Percentiles rank a stretch among this genome's conserved stretches.
Conservation (phyloP, 2,329 filamentous ascomycete species). For the Alternaria atra region DNA sequence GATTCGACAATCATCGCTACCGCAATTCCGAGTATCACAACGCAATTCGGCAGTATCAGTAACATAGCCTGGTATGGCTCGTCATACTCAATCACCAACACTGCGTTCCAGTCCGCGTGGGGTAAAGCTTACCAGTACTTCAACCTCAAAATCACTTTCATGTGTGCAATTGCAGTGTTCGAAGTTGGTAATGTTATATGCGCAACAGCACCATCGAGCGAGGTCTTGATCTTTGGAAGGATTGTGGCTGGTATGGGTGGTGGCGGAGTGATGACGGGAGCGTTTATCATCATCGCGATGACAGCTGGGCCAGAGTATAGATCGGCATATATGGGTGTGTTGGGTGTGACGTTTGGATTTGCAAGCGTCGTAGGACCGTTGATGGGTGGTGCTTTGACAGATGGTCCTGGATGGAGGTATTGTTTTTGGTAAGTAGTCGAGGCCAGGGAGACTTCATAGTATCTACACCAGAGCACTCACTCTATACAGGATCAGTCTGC, state of each 20-base stretch:
- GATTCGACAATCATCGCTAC: conserved; percentile 48
- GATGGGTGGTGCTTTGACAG: conserved; percentile 55
- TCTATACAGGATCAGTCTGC: conserved; percentile 51
- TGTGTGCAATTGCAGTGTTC: conserved; percentile 58
- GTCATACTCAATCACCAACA: conserved; percentile 57
- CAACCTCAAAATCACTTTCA: conserved; percentile 52
- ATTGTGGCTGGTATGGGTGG: conserved; percentile 54
- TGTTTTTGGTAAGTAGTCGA: conserved; percentile 42
- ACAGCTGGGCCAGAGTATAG: conserved; percentile 52
- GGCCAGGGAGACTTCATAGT: too few relatives aligned
- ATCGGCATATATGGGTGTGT: conserved; percentile 50
- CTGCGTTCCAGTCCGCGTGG: conserved; percentile 57
- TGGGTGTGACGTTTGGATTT: conserved; percentile 50
- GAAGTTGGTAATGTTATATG: conserved; percentile 67
- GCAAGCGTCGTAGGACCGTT: conserved; percentile 54
- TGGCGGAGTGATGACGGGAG: conserved; percentile 51
- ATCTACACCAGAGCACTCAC: conserved; percentile 10
- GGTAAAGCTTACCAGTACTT: conserved; percentile 60
- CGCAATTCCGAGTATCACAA: conserved; percentile 50
- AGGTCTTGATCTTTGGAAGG: conserved; percentile 52
- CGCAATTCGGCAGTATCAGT: conserved; percentile 46
- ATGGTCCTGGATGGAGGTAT: conserved; percentile 54
- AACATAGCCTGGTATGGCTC: conserved; percentile 51
- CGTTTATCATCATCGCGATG: conserved; percentile 57
- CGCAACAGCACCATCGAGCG: conserved; percentile 43